Percentiles rank a stretch among this genome's conserved stretches.
These are phyloP conservation scores for Curvularia lunata DNA, from an alignment of 2,329 filamentous ascomycete genomes.

Conservation along the genomic window DNA sequence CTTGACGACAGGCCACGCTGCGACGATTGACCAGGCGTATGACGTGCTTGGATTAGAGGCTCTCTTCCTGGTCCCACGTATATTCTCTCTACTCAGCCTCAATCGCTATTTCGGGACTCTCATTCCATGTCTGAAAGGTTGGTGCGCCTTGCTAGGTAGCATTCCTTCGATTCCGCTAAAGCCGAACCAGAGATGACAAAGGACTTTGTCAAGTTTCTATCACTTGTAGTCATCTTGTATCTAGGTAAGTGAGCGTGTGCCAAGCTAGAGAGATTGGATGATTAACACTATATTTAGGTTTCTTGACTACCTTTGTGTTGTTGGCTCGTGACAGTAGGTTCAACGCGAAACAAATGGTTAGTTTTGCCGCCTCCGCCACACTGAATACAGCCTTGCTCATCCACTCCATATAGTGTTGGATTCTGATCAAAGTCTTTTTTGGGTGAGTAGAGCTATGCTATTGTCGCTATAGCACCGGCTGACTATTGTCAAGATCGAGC, in stretches of 20 bases:
- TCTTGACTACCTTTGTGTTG: conserved; percentile 84
- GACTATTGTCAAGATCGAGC: conserved; percentile 56
- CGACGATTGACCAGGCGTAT: conserved; percentile 79
- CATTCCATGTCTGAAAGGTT: conserved; percentile 79
- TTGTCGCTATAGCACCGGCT: background rate
- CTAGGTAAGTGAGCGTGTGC: conserved; percentile 58
- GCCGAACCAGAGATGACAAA: conserved; percentile 77
- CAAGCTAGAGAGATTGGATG: conserved; percentile 3
- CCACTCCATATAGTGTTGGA: conserved; percentile 61
- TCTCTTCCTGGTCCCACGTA: conserved; percentile 83
- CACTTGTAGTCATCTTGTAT: conserved; percentile 81
- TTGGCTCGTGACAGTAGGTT: conserved; percentile 72
- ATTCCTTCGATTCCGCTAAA: background rate
- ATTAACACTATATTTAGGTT: conserved; percentile 59
- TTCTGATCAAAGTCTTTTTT: conserved; percentile 81
- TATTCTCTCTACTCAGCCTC: conserved; percentile 84
- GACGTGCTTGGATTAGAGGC: conserved; percentile 90
- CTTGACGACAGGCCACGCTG: conserved; percentile 63
- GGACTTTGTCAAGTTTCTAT: conserved; percentile 84
- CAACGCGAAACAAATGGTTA: conserved; percentile 66
- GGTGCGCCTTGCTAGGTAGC: background rate
- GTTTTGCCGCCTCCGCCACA: background rate
- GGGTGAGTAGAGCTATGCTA: conserved; percentile 53
- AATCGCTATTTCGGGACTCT: conserved; percentile 90
- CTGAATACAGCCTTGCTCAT: conserved; percentile 16